These are phyloP conservation scores for Dryas integrifolia DNA, from an alignment of 331 rosid genomes.

Conservation along the genomic window DNA sequence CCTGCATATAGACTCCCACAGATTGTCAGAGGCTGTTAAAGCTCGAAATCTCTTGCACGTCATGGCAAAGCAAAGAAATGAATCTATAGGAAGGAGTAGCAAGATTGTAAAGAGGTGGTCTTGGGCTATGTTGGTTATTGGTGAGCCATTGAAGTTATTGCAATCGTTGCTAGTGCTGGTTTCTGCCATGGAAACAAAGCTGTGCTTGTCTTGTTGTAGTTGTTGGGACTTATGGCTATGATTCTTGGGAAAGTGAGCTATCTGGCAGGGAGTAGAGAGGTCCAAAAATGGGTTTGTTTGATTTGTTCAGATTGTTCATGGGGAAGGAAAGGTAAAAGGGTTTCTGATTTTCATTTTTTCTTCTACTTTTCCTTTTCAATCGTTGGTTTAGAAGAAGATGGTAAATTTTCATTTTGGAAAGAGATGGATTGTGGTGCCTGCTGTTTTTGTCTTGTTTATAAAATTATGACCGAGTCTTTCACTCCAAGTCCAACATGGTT, in stretches of 20 bases:
- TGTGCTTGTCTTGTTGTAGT: neutral
- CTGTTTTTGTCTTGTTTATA: neutral
- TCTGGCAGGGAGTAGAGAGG: conserved; percentile 22
- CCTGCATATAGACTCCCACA: conserved; percentile 68
- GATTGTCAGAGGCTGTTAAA: conserved; percentile 53
- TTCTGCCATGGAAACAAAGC: conserved; percentile 49
- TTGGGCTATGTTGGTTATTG: conserved; percentile 56
- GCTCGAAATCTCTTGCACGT: conserved; percentile 71
- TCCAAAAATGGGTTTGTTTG: neutral
- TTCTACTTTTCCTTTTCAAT: neutral
- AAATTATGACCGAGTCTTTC: neutral
- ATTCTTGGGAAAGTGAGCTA: conserved; percentile 16
- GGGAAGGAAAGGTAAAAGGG: neutral
- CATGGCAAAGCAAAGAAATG: conserved; percentile 63
- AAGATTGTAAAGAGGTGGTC: conserved; percentile 72
- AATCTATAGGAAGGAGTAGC: conserved; percentile 67
- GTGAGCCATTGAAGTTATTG: conserved; percentile 44
- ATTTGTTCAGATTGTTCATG: conserved; percentile 15
- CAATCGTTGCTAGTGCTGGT: conserved; percentile 30
- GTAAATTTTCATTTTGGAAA: conserved; percentile 2
- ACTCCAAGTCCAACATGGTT: neutral
- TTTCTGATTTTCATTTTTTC: neutral
- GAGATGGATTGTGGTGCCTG: neutral
- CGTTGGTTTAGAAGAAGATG: conserved; percentile 9
- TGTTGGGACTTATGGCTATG: conserved; percentile 28